These are phyloP conservation scores for Teratosphaeria gauchensis DNA, from an alignment of 2,329 filamentous ascomycete species.

Conservation along the genomic window DNA sequence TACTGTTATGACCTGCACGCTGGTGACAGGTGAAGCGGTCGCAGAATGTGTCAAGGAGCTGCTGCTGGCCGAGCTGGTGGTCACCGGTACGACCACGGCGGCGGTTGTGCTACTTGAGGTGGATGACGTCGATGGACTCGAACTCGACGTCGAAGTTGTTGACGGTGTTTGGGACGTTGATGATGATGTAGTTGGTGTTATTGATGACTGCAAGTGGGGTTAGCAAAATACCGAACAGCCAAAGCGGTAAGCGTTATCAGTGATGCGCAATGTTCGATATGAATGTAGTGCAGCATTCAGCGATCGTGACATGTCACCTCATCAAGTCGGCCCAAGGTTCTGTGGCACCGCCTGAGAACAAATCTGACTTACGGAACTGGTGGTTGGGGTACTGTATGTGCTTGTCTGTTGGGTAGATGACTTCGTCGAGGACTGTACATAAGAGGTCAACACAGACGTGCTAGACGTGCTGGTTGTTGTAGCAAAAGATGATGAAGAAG, in stretches of 20 bases:
- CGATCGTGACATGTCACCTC: too few relatives aligned
- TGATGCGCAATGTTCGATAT: too few relatives aligned
- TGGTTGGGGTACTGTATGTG: conserved; percentile 2
- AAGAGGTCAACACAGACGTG: conserved; percentile 7
- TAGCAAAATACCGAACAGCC: background rate
- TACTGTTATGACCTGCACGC: conserved; percentile 32
- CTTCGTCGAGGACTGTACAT: conserved; percentile 4
- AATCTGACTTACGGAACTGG: conserved; percentile 21
- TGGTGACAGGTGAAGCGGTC: conserved; percentile 22
- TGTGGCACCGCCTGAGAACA: conserved; percentile 16
- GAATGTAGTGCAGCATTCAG: too few relatives aligned
- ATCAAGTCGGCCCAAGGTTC: conserved; percentile 3
- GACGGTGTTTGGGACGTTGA: background rate
- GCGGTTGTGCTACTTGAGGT: conserved; percentile 5
- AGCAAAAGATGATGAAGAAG: conserved; percentile 9
- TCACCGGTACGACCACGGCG: background rate
- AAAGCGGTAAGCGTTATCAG: background rate
- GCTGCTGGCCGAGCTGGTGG: conserved; percentile 9
- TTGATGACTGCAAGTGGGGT: background rate
- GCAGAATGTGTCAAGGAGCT: conserved; percentile 2
- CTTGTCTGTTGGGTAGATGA: background rate
- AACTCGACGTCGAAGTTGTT: conserved; percentile 11
- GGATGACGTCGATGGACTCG: conserved; percentile 8
- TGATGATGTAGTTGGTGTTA: background rate
- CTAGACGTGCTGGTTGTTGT: conserved; percentile 4